Base-by-base conservation (phyloP, 2,329 filamentous ascomycete species). In the Pseudogymnoascus destructans region DNA sequence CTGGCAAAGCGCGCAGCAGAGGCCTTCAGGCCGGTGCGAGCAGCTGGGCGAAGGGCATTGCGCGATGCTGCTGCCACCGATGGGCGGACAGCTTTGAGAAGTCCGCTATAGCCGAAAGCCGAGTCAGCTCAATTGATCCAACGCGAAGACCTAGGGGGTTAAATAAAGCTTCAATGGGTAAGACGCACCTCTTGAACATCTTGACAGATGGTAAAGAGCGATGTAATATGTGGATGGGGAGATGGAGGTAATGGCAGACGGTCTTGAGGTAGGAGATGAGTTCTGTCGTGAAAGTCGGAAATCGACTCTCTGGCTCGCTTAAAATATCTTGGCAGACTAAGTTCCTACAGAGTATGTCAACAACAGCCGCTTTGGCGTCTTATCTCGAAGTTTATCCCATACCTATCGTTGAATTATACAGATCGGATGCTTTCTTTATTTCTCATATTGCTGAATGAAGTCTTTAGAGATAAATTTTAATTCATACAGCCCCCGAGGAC, bases 101-200 rank as follows among this genome's bases (percentile, higher is more conserved):
- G 80, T 76, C 80, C 79, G 80, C 82, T 85, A 72, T 70, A 66
- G 62, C 63, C 62, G 69, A 67, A 64, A 67, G 66, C 66, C 63
- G 66, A 63, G 69, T 77, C 66, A 77, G 74, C 71, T 76, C 74
- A 76, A 77, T 78, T 76, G 72, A 65, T 58, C 62, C 60, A 65
- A 65, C 64, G 61, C 11, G 49, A 58, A 42, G 42, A 33, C 46
- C 58, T 59, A 61, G 27, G 57, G 58, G 54, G 13, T 42, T 55
- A 42, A 19, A 62, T 59, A 46, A 23, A 59, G 60, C 61, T 64
- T 71, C 57, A 62, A 65, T 60, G 62, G 62, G 63, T 61, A 62
- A 59, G 69, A 80, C 83, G 75, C 75, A 89, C 85, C 84, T 87
- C 84, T 87, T 87, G 78, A 87, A 85, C 85, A 89, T 89, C 82